These are phyloP conservation scores for Trichoderma virens DNA, from an alignment of 495 filamentous ascomycete species.

Conservation along the genomic window DNA sequence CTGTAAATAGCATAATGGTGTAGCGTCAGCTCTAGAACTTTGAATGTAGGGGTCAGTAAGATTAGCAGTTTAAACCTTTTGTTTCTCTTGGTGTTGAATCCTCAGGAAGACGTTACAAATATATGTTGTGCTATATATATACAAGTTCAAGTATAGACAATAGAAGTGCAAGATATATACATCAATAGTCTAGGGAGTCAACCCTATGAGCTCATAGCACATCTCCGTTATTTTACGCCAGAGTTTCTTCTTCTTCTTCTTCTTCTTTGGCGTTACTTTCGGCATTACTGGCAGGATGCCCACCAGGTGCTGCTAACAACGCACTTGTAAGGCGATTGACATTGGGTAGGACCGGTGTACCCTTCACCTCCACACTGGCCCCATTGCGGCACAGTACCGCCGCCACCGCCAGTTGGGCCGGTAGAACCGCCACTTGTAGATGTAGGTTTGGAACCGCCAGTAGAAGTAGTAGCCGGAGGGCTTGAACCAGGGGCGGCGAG, in stretches of 20 bases:
- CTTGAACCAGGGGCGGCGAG: constrained; percentile 11
- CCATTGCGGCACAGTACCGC: not conserved
- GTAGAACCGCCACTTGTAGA: not conserved
- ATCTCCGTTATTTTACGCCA: not conserved
- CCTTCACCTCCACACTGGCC: not conserved
- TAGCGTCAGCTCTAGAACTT: not conserved
- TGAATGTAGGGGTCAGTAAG: not conserved
- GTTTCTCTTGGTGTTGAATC: not conserved
- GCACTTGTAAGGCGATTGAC: not conserved
- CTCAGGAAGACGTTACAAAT: not conserved
- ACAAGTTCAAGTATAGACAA: not conserved
- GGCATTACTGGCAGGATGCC: not conserved
- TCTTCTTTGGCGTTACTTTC: not conserved
- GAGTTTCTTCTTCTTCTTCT: too few species aligned
- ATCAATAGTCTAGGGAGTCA: not conserved
- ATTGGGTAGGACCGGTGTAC: not conserved
- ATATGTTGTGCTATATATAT: not conserved
- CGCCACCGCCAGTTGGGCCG: not conserved
- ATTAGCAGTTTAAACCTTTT: not conserved
- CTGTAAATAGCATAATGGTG: not conserved
- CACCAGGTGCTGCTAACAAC: not conserved
- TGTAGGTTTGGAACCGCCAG: not conserved
- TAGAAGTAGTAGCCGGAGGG: not conserved
- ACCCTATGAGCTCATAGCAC: not conserved
- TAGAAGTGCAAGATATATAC: not conserved